A percentile compares a stretch with the other conserved stretches of the same genome.
These are phyloP conservation scores for Centrapalus pauciflorus DNA, from an alignment of 129 eudicot species.

Conservation along the genomic window DNA sequence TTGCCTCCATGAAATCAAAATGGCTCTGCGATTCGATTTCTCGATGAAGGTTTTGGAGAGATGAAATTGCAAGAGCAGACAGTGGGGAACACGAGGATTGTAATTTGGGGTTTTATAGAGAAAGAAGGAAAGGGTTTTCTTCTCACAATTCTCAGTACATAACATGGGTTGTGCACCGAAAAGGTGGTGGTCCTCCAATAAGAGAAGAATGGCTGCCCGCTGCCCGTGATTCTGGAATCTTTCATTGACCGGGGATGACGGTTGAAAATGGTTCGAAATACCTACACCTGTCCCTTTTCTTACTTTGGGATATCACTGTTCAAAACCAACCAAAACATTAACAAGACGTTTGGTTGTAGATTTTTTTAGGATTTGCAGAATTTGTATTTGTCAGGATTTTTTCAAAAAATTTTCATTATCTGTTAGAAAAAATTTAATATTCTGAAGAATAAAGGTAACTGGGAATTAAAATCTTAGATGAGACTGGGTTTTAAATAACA, in stretches of 20 bases:
- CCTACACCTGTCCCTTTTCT: neutral
- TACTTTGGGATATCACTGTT: no score
- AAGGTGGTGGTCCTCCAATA: slow-evolving; percentile 19
- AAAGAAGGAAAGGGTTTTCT: neutral
- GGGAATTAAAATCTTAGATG: no score
- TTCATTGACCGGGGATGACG: slow-evolving; percentile 5
- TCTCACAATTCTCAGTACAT: no score
- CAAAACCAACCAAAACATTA: no score
- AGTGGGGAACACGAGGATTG: neutral
- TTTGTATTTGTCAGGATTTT: no score
- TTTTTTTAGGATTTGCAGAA: no score
- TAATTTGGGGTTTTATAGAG: slow-evolving; percentile 22
- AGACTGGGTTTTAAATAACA: no score
- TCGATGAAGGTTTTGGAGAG: neutral
- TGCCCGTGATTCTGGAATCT: slow-evolving; percentile 17
- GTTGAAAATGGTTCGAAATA: neutral
- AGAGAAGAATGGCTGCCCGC: slow-evolving; percentile 15
- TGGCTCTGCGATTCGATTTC: neutral
- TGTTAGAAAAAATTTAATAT: no score
- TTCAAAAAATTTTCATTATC: no score
- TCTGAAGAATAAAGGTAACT: no score
- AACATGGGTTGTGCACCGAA: neutral
- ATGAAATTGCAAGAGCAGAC: neutral
- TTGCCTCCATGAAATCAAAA: slow-evolving; percentile 14
- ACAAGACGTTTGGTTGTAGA: no score